A percentile compares a stretch with the other conserved stretches of the same genome.
These are phyloP conservation scores for Nevesoporus exiguus DNA, from an alignment of 768 basidiomycete genomes.

Conservation along the genomic window DNA sequence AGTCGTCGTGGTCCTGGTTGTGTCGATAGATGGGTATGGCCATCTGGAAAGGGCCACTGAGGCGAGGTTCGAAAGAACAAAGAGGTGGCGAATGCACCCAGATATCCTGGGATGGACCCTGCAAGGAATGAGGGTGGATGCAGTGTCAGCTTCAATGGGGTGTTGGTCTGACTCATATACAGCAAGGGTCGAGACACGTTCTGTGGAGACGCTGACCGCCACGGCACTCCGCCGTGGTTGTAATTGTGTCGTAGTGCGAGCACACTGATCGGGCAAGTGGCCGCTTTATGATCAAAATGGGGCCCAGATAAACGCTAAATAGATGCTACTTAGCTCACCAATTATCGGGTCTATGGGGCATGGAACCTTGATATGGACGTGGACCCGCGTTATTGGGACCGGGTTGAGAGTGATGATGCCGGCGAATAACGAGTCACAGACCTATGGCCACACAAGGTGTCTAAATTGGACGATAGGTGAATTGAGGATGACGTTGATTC, in stretches of 20 bases:
- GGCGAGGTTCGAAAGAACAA: not conserved
- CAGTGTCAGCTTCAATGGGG: constrained; percentile 2
- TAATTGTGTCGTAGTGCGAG: constrained; percentile 12
- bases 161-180: constrained; percentile 21
- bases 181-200: constrained; percentile 24
- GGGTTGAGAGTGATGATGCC: not conserved
- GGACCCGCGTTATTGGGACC: not conserved
- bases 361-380: not conserved
- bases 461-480: constrained; percentile 1
- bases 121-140: not conserved
- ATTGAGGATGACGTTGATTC: constrained; percentile 19
- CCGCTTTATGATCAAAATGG: constrained; percentile 9
- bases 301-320: constrained; percentile 6
- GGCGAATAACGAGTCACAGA: not conserved
- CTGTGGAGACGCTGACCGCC: constrained; percentile 21
- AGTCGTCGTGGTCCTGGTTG: constrained; percentile 23
- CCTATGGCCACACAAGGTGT: constrained; percentile 1
- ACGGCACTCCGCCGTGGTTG: constrained; percentile 21
- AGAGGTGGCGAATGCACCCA: not conserved
- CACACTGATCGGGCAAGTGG: constrained; percentile 7
- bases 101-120: constrained; percentile 3
- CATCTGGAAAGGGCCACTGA: constrained; percentile 10
- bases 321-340: not conserved
- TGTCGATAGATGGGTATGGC: constrained; percentile 28
- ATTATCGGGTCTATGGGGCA: not conserved